phyloP scores from a whole-genome alignment of 2,329 filamentous ascomycete genomes.

The Fusarium anthophilum region DNA sequence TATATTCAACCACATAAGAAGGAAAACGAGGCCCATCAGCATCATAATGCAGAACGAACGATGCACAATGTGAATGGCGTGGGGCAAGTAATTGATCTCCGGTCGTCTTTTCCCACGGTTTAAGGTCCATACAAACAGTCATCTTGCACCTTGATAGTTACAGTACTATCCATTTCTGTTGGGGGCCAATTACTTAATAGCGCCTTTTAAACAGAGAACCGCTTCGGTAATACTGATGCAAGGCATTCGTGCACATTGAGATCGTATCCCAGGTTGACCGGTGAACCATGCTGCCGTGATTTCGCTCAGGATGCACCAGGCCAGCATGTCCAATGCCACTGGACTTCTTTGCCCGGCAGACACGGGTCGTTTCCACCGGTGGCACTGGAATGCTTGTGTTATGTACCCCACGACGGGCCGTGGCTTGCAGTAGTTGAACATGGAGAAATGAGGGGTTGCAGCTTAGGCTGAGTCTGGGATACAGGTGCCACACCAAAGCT shows the following conservation, averaged over 20 bases:
- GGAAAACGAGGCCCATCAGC: neutral
- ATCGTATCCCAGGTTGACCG: neutral
- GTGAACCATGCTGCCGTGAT: neutral
- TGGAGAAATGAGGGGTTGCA: constrained; percentile 43
- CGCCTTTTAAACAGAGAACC: neutral
- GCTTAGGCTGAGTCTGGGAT: constrained; percentile 12
- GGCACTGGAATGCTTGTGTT: constrained; percentile 8
- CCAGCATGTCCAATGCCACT: neutral
- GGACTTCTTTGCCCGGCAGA: neutral
- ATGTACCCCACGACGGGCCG: constrained; percentile 24
- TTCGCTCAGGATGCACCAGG: neutral
- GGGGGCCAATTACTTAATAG: neutral
- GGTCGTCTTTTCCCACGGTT: neutral
- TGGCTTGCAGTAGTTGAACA: constrained; percentile 43
- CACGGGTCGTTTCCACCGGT: neutral
- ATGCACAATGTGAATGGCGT: neutral
- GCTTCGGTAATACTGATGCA: neutral
- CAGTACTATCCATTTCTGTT: neutral
- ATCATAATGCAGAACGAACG: neutral
- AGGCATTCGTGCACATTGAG: neutral
- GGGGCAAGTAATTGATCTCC: neutral
- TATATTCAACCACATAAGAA: neutral
- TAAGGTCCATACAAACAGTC: neutral
- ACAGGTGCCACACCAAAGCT: neutral
- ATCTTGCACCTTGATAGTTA: constrained; percentile 7